Evolutionary conservation across 2,329 filamentous ascomycete genomes (phyloP).

Genomic region (Aspergillus awamori): DNA sequence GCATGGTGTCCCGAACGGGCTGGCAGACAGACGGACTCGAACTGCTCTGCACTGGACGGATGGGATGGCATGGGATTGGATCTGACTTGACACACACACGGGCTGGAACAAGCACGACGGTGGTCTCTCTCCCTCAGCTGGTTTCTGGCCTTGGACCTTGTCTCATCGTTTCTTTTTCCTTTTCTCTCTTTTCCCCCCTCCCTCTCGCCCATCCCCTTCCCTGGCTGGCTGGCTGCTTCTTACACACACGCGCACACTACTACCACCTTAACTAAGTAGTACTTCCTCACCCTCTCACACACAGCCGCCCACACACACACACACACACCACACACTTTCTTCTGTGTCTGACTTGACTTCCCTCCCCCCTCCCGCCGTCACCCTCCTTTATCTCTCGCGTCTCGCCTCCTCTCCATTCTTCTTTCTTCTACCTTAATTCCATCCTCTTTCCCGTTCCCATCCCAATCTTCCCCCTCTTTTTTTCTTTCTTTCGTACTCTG

Average conservation of each 20-base stretch:
- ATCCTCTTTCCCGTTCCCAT: conserved; percentile 9
- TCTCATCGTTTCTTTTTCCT: neutral
- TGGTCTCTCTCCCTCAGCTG: neutral
- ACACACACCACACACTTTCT: conserved; percentile 1
- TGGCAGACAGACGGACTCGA: neutral
- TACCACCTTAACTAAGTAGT: neutral
- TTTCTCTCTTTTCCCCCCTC: conserved; percentile 12
- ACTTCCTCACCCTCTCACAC: neutral
- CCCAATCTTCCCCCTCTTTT: conserved; percentile 13
- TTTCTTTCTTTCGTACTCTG: conserved; percentile 10
- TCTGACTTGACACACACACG: conserved; percentile 3
- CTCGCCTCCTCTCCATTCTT: conserved; percentile 12
- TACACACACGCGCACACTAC: neutral
- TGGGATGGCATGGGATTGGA: neutral
- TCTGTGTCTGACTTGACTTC: neutral
- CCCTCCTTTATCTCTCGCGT: conserved; percentile 7
- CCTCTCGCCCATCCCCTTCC: neutral
- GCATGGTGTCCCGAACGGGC: conserved; percentile 2
- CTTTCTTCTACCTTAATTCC: conserved; percentile 7
- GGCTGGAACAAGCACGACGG: conserved; percentile 3
- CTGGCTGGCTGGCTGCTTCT: conserved; percentile 6
- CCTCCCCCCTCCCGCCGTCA: conserved; percentile 3
- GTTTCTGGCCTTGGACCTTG: conserved; percentile 7
- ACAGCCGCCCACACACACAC: neutral
- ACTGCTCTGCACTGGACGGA: neutral